Evolutionary conservation across 2,329 filamentous ascomycete species (phyloP), one percentile per base, ranked within the genome.

Genomic region (Didymella segeticola): DNA sequence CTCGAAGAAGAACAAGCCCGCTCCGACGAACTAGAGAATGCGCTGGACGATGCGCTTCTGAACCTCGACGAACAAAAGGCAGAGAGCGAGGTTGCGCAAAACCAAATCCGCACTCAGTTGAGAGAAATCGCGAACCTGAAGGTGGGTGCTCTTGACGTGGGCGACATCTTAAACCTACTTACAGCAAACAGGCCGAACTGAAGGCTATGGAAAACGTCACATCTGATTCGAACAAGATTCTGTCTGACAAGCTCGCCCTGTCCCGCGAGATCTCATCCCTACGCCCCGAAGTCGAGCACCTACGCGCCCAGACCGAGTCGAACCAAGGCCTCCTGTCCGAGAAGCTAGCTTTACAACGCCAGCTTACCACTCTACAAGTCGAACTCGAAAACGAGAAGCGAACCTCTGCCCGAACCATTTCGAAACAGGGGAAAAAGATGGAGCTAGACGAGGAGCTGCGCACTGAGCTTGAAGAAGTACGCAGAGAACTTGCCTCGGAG

Each of bases 331-430:
- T 90, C 10, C 79, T 96, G 14, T 81, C 88, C 1, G 91, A 96
- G 69, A 96, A 96, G 72, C 80, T 93, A 38, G 83, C 88, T 2
- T 77, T 97, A 12, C 88, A 95, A 69, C 87, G 89, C 39, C 90
- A 95, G 74, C 74, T 96, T 23, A 88, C 83, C 67, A 86, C 88
- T 1, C 75, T 93, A 2, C 89, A 96, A 72, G 86, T 91, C 36
- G 89, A 96, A 64, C 81, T 96, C 2, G 90, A 93, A 60, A 90
- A 89, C 61, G 90, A 95, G 70, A 93, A 86, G 72, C 84, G 86
- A n/a, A 82, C 86, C 3, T 79, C 83, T 8, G 84, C 87, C 61
- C 84, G 87, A 45, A 82, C 82, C 3, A 63, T 78, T 5, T 78
- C 78, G 1, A 81, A 82, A 61, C 71, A 75, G 62, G 78, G 77